phyloP scores from a whole-genome alignment of 2,329 filamentous ascomycete species.

The Aspergillus sp. region DNA sequence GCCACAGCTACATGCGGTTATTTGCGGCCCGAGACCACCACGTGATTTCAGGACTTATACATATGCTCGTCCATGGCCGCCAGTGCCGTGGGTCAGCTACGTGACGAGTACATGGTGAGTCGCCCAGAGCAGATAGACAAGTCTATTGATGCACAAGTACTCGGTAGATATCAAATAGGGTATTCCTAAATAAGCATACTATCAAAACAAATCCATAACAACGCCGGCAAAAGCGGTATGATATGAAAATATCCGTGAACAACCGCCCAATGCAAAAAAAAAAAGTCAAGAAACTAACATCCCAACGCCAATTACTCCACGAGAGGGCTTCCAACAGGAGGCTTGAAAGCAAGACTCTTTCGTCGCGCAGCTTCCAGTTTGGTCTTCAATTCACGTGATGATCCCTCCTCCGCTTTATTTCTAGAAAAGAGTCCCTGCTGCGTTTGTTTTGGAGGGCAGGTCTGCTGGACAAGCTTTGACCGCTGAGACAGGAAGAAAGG shows the following conservation, averaged over 20 bases:
- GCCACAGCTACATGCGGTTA: not conserved
- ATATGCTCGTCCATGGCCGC: not conserved
- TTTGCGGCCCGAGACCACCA: not conserved
- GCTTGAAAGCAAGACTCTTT: conserved; percentile 58
- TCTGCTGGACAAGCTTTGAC: conserved; percentile 50
- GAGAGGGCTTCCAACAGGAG: conserved; percentile 6
- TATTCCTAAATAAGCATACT: not conserved
- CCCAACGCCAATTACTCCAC: conserved; percentile 6
- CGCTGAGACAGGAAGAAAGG: conserved; percentile 48
- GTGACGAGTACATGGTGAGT: no score
- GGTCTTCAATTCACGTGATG: conserved; percentile 51
- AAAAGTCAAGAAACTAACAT: not conserved
- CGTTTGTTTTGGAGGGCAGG: conserved; percentile 55
- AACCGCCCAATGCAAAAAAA: not conserved
- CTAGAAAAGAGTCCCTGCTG: conserved; percentile 43
- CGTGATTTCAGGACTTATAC: not conserved
- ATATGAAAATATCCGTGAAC: not conserved
- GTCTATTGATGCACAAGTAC: not conserved
- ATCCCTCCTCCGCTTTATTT: conserved; percentile 27
- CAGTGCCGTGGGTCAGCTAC: not conserved
- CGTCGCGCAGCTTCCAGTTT: conserved; percentile 68
- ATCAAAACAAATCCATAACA: not conserved
- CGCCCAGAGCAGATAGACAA: no score
- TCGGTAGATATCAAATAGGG: not conserved
- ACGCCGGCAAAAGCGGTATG: conserved; percentile 2